Percentiles rank a stretch among this genome's conserved stretches.
Evolutionary conservation across 2,329 filamentous ascomycete species (phyloP).

Genomic region (Penicillium griseofulvum): DNA sequence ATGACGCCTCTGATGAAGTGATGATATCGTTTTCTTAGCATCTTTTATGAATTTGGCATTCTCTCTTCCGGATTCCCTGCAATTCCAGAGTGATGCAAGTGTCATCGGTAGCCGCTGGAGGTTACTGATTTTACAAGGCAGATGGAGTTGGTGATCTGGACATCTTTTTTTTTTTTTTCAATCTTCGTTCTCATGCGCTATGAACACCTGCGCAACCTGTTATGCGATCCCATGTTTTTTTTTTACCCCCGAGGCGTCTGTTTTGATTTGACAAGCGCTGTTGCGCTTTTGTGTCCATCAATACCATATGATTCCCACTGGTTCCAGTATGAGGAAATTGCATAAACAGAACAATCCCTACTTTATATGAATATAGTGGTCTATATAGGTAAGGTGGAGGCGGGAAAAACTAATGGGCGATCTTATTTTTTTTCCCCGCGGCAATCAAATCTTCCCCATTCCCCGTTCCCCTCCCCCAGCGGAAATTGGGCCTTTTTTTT

Average conservation of each 20-base stretch:
- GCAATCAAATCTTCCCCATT: slow-evolving; percentile 7
- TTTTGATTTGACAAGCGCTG: slow-evolving; percentile 11
- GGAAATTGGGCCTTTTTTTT: neutral
- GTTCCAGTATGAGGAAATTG: slow-evolving; percentile 4
- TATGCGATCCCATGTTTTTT: neutral
- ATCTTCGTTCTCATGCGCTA: slow-evolving; percentile 7
- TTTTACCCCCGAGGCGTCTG: slow-evolving; percentile 13
- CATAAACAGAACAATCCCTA: neutral
- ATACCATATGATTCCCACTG: slow-evolving; percentile 22
- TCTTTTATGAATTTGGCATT: slow-evolving; percentile 27
- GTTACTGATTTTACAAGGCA: slow-evolving; percentile 20
- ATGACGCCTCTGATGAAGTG: slow-evolving; percentile 33
- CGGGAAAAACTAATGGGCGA: slow-evolving; percentile 15
- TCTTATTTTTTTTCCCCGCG: slow-evolving; percentile 20
- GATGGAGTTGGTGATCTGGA: slow-evolving; percentile 27
- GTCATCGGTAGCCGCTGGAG: slow-evolving; percentile 16
- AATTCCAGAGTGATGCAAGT: slow-evolving; percentile 28
- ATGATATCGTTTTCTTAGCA: slow-evolving; percentile 28
- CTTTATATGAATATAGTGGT: no score
- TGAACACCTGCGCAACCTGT: slow-evolving; percentile 6
- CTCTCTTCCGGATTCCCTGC: slow-evolving; percentile 16
- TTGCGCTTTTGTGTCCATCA: slow-evolving; percentile 9
- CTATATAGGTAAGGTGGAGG: slow-evolving; percentile 1
- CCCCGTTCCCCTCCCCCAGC: neutral
- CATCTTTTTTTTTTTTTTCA: slow-evolving; percentile 1